Evolutionary conservation across 371 early-diverging fungal species (phyloP), one percentile per base, ranked within the genome.

Genomic region (Rhizopus arrhizus): DNA sequence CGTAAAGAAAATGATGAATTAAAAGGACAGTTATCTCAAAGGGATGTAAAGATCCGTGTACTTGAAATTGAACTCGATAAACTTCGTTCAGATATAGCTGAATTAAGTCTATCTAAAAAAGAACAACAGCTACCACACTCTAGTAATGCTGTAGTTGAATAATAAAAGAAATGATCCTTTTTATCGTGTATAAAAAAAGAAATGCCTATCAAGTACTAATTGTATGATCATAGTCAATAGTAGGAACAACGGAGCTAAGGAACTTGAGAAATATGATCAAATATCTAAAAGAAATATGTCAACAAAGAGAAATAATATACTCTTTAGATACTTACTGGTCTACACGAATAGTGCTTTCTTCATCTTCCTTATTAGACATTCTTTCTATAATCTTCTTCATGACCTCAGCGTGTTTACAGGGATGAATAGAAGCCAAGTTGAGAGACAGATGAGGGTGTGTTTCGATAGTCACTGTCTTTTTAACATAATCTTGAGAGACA

Each of bases 381-480:
- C 90, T 86, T 62, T 97, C 95, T 46, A 97, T 88, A 51, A 98
- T 88, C 71, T 88, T 86, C 77, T 92, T 95, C 97, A 97, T 98
- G 8, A 98, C 98, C 52, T 92, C 89, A n/a, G 96, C 97, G 70
- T 98, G 99, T 63, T 91, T 88, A 86, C 99, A 98, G 8, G 99
- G 98, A 75, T 98, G 99, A 56, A 98, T 95, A 0, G 93, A 90
- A 0, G 96, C 97, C 62, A 93, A 74, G 38, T 86, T 85, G 65
- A 94, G 82, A 16, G 82, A 81, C 61, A 95, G 76, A 62, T 97
- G 95, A 9, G 99, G 98, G 62, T 97, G 97, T 0, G 90, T 72
- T 72, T 97, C 99, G 59, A 97, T 95, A 1, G 99, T 98, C 53
- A 96, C 97, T 3, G 99, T 98, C 81, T 97, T 97, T 69, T 93